Percentiles rank a stretch among this genome's conserved stretches.
Conservation (phyloP, 805 yeast species). For the Suhomyces sp. region DNA sequence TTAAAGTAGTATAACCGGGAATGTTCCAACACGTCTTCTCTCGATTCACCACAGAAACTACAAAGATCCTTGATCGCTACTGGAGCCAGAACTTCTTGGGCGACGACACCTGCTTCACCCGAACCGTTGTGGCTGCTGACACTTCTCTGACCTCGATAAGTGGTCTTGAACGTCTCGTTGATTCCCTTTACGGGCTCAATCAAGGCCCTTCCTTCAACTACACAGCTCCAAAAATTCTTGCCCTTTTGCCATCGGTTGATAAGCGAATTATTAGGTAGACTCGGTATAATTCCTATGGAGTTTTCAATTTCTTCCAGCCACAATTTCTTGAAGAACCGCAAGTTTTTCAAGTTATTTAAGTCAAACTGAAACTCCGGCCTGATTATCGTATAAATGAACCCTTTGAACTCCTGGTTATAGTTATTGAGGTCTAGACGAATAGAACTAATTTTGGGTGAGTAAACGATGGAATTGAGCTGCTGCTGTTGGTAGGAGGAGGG, state of each 20-base stretch:
- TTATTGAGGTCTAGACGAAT: conserved; percentile 45
- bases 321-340: conserved; percentile 61
- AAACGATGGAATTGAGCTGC: conserved; percentile 23
- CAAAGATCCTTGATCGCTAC: conserved; percentile 76
- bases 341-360: conserved; percentile 42
- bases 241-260: conserved; percentile 43
- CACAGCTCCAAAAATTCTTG: conserved; percentile 54
- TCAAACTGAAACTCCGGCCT: conserved; percentile 36
- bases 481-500: conserved; percentile 11
- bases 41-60: conserved; percentile 76
- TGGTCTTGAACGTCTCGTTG: conserved; percentile 65
- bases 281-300: conserved; percentile 30
- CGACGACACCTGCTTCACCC: conserved; percentile 8
- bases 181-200: conserved; percentile 86
- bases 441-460: conserved; percentile 34
- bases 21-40: conserved; percentile 69
- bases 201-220: conserved; percentile 76
- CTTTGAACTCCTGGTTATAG: conserved; percentile 44
- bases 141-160: conserved; percentile 21
- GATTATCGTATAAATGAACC: conserved; percentile 33
- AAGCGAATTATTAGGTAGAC: conserved; percentile 54
- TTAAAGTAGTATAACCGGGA: conserved; percentile 73
- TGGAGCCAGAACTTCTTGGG: conserved; percentile 46
- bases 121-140: conserved; percentile 1
- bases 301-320: conserved; percentile 74